Evolutionary conservation across 179 eudicot genomes (phyloP).

Genomic region (Beta corolliflora): DNA sequence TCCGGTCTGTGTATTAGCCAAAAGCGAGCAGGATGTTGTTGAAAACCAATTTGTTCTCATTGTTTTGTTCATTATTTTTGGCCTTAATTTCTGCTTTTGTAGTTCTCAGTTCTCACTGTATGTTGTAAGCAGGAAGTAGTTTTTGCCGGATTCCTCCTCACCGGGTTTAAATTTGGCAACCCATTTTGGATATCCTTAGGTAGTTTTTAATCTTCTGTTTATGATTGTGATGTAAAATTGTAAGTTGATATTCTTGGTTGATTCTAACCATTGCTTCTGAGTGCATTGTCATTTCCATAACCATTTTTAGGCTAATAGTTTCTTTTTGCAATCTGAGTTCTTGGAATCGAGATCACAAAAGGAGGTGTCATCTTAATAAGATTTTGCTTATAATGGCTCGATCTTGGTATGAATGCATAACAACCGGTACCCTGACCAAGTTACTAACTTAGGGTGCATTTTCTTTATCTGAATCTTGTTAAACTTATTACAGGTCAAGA

Average conservation of each 20-base stretch:
- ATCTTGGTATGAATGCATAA: too few relatives aligned
- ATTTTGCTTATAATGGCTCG: too few relatives aligned
- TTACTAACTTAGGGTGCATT: too few relatives aligned
- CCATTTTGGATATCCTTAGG: conserved; percentile 27
- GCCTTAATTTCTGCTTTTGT: conserved; percentile 23
- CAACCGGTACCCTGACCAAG: too few relatives aligned
- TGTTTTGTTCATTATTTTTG: conserved; percentile 18
- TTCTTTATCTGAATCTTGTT: too few relatives aligned
- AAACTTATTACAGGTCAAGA: too few relatives aligned
- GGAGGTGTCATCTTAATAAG: too few relatives aligned
- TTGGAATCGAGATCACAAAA: too few relatives aligned
- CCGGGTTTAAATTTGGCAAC: conserved; percentile 41
- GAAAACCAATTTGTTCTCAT: conserved; percentile 22
- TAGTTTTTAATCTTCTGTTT: conserved; percentile 10
- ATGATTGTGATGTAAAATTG: conserved; percentile 19
- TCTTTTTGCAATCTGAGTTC: too few relatives aligned
- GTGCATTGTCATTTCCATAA: background rate
- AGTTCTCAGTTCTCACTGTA: conserved; percentile 22
- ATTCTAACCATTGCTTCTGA: background rate
- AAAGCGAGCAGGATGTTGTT: conserved; percentile 18
- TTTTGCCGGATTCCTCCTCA: conserved; percentile 57
- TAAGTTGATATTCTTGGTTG: conserved; percentile 11
- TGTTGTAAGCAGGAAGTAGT: conserved; percentile 32
- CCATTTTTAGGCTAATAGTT: too few relatives aligned
- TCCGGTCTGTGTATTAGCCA: conserved; percentile 36